phyloP scores from a whole-genome alignment of 2,329 filamentous ascomycete genomes.

The Stemphylium vesicarium region DNA sequence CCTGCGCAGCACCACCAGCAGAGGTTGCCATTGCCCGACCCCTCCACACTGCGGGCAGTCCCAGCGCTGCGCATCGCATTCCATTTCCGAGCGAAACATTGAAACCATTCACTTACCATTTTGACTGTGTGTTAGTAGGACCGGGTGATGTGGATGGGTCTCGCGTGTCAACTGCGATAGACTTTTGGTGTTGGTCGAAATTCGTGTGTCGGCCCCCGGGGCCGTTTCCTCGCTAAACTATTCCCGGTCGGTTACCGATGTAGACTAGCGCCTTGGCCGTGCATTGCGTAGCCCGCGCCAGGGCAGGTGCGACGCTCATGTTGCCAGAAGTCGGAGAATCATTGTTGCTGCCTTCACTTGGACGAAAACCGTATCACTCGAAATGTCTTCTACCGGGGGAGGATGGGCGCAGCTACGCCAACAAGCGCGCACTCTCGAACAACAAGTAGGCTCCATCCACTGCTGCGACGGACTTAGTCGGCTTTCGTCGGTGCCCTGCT shows the following conservation, averaged over 20 bases:
- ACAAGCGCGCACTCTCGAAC: constrained; percentile 86
- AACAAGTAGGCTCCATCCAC: constrained; percentile 68
- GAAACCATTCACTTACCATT: constrained; percentile 45
- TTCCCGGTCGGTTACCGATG: constrained; percentile 2
- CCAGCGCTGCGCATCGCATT: constrained; percentile 20
- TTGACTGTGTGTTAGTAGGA: constrained; percentile 47
- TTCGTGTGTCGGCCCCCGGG: constrained; percentile 27
- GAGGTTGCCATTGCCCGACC: constrained; percentile 22
- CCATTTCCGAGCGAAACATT: constrained; percentile 14
- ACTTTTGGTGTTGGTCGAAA: constrained; percentile 32
- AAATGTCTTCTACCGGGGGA: constrained; percentile 50
- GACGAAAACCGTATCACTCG: background rate
- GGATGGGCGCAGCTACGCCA: constrained; percentile 94
- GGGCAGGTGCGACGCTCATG: constrained; percentile 26
- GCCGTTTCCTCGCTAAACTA: constrained; percentile 24
- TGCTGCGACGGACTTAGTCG: constrained; percentile 20
- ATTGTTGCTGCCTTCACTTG: constrained; percentile 13
- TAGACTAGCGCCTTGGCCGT: constrained; percentile 31
- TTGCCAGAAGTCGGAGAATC: constrained; percentile 28
- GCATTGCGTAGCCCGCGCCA: constrained; percentile 26
- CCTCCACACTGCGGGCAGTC: constrained; percentile 13
- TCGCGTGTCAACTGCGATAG: constrained; percentile 45
- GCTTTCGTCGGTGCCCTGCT: constrained; percentile 25
- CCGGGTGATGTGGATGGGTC: constrained; percentile 45
- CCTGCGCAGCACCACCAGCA: constrained; percentile 30